Evolutionary conservation across 495 filamentous ascomycete genomes (phyloP), one percentile per base, ranked within the genome.

Genomic region (Xylaria longipes): DNA sequence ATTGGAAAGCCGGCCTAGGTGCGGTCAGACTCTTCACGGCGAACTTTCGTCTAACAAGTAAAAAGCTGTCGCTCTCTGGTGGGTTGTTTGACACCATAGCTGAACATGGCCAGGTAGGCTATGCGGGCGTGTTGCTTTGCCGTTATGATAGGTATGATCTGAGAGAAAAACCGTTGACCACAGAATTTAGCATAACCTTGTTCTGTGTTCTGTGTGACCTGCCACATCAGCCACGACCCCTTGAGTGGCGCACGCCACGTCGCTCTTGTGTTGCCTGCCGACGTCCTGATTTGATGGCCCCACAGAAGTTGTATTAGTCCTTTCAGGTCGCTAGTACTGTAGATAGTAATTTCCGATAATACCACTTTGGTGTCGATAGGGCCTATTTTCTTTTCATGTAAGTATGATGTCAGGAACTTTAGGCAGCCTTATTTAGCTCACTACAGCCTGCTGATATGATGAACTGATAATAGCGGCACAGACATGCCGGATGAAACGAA

Each of bases 311-410:
- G 58, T 39, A 39, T 61, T 61, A 61, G 58, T 35, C 5, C 17
- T n/a, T 50, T 50, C 46, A 15, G 46, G 46, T 58, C 22, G 60
- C 60, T 14, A 7, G 37, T 37, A n/a, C n/a, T n/a, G n/a, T n/a
- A 63, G 60, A 43, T 43, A 43, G 60, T 63, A 63, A 63, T 63
- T 63, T 63, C 60, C 60, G 60, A 9, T 43, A 25, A 63, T 43
- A 27, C 35, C 22, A 63, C 12, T 43, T 56, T 31, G 27, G 22
- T 56, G 50, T 54, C 25, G 50, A 54, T 54, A 54, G 22, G 48
- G 12, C 50, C 25, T 7, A 5, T 22, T 37, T 37, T 14, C 56
- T 60, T 37, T 22, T 31, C 31, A 37, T 8, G 17, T 22, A 41
- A 1, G 1, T 56, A 60, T 60, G 57, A 60, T 37, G 57, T 37